Base-by-base conservation (phyloP, 257 asterid genomes). In the Nicotiana knightiana region DNA sequence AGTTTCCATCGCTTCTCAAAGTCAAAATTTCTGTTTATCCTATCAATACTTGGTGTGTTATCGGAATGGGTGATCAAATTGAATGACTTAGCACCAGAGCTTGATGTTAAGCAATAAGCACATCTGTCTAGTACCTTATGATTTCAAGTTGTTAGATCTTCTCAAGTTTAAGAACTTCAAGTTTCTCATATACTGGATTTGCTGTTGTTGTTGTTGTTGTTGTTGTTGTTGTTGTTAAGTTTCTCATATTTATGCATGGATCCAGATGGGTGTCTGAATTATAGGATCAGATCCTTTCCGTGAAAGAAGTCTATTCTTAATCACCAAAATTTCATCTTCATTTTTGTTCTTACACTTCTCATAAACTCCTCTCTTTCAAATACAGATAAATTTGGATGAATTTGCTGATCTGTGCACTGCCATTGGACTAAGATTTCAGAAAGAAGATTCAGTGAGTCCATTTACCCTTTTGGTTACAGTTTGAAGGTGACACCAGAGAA, bases 361-460 rank as follows among this genome's bases (percentile, higher is more conserved):
- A 65, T 43, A 35, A 16, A 51, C 58, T 66, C 46, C 46, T 67
- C 53, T 84, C 53, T 59, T 26, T 61, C 76, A 21, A 87, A 88
- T 89, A 87, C 97, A 96, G 99, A 94, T 96, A 82, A 90, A 87
- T 85, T 88, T 94, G 93, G 94, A 87, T 5, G 98, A 96, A 88
- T 96, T 96, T 90, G 84, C 86, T 62, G 99, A 96, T 89, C 92
- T 96, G 66, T 91, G 98, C 79, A 90, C 90, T 64, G 97, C 99
- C 62, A 96, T 96, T 67, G 97, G 97, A 43, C 91, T 96, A 76
- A 91, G 90, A 87, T 96, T 96, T 88, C 98, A 96, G 86, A 96
- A 96, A 89, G 99, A 93, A 90, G 92, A 94, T 64, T 85, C 88
- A n/a, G 99, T 94, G 87, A 91, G 86, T 87, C 83, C 55, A 83